Percentiles rank a stretch among this genome's conserved stretches.
Conservation (phyloP, 2,329 filamentous ascomycete species). For the Biscogniauxia mediterranea region DNA sequence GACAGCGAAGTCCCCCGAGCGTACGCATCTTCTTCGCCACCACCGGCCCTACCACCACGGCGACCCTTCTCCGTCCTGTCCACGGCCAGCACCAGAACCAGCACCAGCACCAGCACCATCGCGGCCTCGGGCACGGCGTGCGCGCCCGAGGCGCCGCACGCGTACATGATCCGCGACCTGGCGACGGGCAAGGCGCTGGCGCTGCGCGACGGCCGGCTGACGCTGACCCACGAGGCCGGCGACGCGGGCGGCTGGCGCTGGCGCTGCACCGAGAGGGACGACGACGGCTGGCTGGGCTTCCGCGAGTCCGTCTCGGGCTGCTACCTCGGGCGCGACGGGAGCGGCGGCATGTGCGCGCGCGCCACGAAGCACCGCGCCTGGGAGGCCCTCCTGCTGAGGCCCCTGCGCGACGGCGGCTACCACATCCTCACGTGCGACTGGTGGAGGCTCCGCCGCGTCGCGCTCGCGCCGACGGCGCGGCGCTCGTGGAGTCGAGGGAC, state of each 20-base stretch:
- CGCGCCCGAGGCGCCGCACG: constrained; percentile 7
- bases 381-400: constrained; percentile 14
- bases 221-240: not conserved
- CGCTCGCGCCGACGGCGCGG: not conserved
- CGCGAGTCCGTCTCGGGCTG: constrained; percentile 10
- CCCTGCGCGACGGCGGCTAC: constrained; percentile 9
- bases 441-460: constrained; percentile 3
- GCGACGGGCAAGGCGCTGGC: constrained; percentile 4
- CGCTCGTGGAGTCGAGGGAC: constrained; percentile 3
- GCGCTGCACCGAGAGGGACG: constrained; percentile 10
- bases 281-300: constrained; percentile 12
- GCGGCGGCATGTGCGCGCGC: not conserved
- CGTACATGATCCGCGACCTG: constrained; percentile 15
- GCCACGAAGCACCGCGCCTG: not conserved
- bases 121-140: not conserved
- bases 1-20: no score
- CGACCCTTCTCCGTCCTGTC: no score
- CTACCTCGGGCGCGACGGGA: constrained; percentile 10
- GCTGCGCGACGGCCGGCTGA: constrained; percentile 1
- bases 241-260: constrained; percentile 16
- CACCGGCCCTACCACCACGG: not conserved
- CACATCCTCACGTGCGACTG: constrained; percentile 4
- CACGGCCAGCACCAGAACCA: no score
- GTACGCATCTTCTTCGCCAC: not conserved
- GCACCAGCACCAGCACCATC: no score